A percentile compares a stretch with the other conserved stretches of the same genome.
Evolutionary conservation across 345 rosid species (phyloP).

Genomic region (Leavenworthia alabamica): DNA sequence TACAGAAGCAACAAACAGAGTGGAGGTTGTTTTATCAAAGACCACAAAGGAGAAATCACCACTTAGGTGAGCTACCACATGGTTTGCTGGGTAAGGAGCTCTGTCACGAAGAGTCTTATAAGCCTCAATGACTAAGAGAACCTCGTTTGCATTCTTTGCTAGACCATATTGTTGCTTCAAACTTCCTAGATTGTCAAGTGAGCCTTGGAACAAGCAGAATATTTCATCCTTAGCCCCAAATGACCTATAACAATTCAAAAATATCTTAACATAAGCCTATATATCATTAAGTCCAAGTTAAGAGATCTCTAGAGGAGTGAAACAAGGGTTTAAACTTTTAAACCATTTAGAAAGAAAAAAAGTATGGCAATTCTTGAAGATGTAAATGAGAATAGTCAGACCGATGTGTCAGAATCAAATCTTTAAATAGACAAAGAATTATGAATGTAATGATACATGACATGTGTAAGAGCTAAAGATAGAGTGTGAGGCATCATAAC

Average conservation of each 20-base stretch:
- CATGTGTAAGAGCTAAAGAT: neutral
- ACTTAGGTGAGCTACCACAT: conserved; percentile 75
- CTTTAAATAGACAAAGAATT: conserved; percentile 19
- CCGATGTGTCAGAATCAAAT: neutral
- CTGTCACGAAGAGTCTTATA: conserved; percentile 96
- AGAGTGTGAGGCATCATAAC: conserved; percentile 21
- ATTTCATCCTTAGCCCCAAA: conserved; percentile 92
- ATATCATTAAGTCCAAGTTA: neutral
- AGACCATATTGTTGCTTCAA: conserved; percentile 90
- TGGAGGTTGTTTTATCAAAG: conserved; percentile 76
- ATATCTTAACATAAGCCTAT: conserved; percentile 1
- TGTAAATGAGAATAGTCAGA: neutral
- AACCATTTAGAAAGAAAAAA: neutral
- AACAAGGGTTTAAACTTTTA: neutral
- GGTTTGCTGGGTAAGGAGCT: conserved; percentile 92
- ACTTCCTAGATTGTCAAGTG: conserved; percentile 85
- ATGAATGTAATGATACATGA: conserved; percentile 2
- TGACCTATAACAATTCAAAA: conserved; percentile 41
- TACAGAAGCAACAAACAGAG: conserved; percentile 68
- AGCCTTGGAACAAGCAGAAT: conserved; percentile 94
- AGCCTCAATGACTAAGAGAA: conserved; percentile 78
- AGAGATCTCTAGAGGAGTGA: neutral
- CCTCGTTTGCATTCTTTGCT: conserved; percentile 81
- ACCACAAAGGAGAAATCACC: conserved; percentile 86
- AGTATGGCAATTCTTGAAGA: neutral